Base-by-base conservation (phyloP, 2,329 filamentous ascomycete genomes). In the Fusarium heterosporum region DNA sequence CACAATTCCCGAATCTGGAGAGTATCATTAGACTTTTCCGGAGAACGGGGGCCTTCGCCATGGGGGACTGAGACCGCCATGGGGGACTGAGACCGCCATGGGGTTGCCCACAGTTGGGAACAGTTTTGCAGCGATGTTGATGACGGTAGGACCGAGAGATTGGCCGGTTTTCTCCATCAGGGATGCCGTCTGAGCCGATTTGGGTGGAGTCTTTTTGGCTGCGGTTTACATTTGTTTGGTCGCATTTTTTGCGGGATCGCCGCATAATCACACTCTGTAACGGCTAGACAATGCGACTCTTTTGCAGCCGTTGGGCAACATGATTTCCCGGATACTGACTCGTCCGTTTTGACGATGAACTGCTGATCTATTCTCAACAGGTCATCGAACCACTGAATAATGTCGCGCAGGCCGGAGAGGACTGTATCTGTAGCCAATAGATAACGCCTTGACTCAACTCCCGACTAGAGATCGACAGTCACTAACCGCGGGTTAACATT, bases 71-170 rank as follows among this genome's bases (percentile, higher is more conserved):
- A 61, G 57, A 53, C 39, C 41, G n/a, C 45, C 55, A 60, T 34
- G 26, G 42, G n/a, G n/a, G n/a, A n/a, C n/a, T 49, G 32, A 36
- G 32, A 36, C 32, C 7, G 32, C 34, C 38, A 54, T 50, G 51
- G 51, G 43, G 51, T 38, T 54, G 50, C 50, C 28, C 28, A 29
- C 28, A 29, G 28, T 29, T 29, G 50, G 50, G 47, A 40, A 40
- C 29, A 25, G 28, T 32, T 55, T 60, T 43, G 51, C 45, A 42
- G 46, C 48, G 50, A 46, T 49, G 50, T 61, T 47, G 51, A 51
- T 61, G 64, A 71, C 68, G 70, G 52, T 71, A 69, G 26, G 61
- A 72, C 70, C 70, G 70, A 72, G 61, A 46, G 53, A 63, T 61
- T 71, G 51, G 70, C 70, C 70, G 70, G 68, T 32, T 12, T 57